Percentiles rank a stretch among this genome's conserved stretches.
Conservation (phyloP, 306 rosid genomes). For the Prunus padus region DNA sequence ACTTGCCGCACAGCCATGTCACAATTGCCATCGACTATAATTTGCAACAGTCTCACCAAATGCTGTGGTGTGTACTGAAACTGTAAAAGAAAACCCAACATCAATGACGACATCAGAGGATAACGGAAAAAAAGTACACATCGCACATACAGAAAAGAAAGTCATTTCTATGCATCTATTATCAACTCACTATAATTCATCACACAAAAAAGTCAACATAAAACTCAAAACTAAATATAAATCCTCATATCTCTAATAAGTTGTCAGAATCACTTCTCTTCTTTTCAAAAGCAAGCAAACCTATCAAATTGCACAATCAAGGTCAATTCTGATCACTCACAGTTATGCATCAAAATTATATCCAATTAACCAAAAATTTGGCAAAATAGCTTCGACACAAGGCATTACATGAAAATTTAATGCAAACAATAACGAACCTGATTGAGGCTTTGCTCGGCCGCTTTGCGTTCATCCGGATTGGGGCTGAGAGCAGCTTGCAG, state of each 20-base stretch:
- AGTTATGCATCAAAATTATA: not conserved
- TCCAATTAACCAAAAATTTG: not conserved
- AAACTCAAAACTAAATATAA: not conserved
- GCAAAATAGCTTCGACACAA: not conserved
- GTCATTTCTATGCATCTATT: not conserved
- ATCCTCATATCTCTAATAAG: not conserved
- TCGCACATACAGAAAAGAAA: not conserved
- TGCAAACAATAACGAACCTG: constrained; percentile 48
- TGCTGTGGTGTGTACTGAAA: constrained; percentile 89
- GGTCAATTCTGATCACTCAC: constrained; percentile 13
- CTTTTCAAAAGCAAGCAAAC: not conserved
- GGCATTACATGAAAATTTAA: not conserved
- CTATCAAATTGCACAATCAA: constrained; percentile 1
- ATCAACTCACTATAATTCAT: not conserved
- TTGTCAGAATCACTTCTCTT: not conserved
- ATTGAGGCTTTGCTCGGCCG: constrained; percentile 84
- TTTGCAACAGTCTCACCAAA: constrained; percentile 84
- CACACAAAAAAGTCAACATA: not conserved
- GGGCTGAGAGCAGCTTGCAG: constrained; percentile 95
- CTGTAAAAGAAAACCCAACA: constrained; percentile 35
- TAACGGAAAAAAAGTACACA: not conserved
- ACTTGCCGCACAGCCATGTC: constrained; percentile 91
- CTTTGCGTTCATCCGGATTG: constrained; percentile 87
- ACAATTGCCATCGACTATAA: constrained; percentile 76
- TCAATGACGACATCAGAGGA: not conserved